Evolutionary conservation across 1,284 basidiomycete species (phyloP).

Genomic region (Tilletia indica): DNA sequence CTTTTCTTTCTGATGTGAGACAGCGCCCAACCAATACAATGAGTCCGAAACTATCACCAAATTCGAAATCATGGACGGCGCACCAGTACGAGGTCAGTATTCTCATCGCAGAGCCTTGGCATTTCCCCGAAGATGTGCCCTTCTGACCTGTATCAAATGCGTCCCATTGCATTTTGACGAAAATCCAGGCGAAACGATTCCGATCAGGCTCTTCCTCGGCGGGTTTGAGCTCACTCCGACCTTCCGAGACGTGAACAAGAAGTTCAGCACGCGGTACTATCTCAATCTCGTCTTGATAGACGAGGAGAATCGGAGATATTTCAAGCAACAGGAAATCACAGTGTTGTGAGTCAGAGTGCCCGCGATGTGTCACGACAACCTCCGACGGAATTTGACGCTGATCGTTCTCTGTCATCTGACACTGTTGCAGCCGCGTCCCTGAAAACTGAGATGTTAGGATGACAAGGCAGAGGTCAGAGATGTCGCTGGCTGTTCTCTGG

Average conservation of each 20-base stretch:
- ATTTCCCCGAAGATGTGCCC: neutral
- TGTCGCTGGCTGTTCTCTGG: no score
- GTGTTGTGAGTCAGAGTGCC: conserved; percentile 36
- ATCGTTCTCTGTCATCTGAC: neutral
- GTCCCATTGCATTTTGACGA: neutral
- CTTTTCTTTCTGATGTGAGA: neutral
- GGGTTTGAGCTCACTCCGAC: conserved; percentile 98
- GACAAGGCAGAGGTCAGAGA: no score
- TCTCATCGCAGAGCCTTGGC: neutral
- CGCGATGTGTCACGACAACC: neutral
- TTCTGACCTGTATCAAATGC: neutral
- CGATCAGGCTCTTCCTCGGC: conserved; percentile 93
- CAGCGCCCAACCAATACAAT: conserved; percentile 89
- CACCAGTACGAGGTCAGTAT: conserved; percentile 69
- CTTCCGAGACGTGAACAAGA: conserved; percentile 98
- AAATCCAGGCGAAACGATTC: conserved; percentile 83
- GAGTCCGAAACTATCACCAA: conserved; percentile 99
- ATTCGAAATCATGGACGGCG: conserved; percentile 85
- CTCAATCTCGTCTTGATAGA: conserved; percentile 86
- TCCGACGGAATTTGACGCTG: neutral
- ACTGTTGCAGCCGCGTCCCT: neutral
- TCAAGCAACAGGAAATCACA: conserved; percentile 64
- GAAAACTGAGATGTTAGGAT: neutral
- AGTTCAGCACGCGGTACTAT: conserved; percentile 94
- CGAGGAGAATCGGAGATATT: conserved; percentile 93